Evolutionary conservation across 2,329 filamentous ascomycete genomes (phyloP).

Genomic region (Lizonia empirigonia): DNA sequence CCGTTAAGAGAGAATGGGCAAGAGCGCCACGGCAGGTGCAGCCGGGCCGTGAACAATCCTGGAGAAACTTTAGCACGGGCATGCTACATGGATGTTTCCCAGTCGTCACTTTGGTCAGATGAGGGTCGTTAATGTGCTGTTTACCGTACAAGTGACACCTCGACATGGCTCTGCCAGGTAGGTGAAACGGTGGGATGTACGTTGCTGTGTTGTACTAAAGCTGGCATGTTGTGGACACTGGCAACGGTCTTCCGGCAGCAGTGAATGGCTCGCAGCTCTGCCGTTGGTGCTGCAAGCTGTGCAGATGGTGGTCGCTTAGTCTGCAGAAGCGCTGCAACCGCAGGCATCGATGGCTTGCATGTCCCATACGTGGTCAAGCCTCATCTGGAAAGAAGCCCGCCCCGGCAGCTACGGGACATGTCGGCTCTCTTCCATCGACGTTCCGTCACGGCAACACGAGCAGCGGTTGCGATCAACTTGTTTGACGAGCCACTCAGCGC

Average conservation of each 20-base stretch:
- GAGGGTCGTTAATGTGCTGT: conserved; percentile 1
- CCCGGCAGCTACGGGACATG: conserved; percentile 4
- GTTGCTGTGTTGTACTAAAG: background rate
- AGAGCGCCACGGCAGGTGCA: conserved; percentile 6
- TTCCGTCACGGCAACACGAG: background rate
- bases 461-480: background rate
- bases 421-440: background rate
- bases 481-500: background rate
- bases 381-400: conserved; percentile 39
- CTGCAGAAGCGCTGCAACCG: conserved; percentile 38
- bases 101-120: conserved; percentile 1
- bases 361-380: conserved; percentile 18
- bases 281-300: too few relatives aligned
- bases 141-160: background rate
- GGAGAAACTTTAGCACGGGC: background rate
- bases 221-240: background rate
- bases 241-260: background rate
- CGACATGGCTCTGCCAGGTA: background rate
- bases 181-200: background rate
- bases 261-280: background rate
- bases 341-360: conserved; percentile 24
- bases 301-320: too few relatives aligned
- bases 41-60: background rate
- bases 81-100: background rate
- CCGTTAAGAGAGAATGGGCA: conserved; percentile 8